Conservation (phyloP, 495 filamentous ascomycete genomes). For the Talaromyces ruber region DNA sequence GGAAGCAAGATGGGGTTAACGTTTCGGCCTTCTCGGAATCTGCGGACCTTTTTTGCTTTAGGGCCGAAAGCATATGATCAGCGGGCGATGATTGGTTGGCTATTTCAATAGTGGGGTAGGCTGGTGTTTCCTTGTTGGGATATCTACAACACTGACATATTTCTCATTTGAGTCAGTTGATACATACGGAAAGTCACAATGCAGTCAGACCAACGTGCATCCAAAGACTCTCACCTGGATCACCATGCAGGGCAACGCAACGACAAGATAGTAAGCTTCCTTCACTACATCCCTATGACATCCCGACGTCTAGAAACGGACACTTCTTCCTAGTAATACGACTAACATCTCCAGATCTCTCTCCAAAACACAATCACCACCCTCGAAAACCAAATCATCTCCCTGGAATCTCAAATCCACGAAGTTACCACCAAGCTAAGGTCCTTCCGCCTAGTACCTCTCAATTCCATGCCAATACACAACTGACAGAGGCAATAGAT, state of each 20-base stretch:
- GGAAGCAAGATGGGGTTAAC: neutral
- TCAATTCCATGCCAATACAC: neutral
- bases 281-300: neutral
- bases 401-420: constrained; percentile 23
- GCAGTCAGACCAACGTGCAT: neutral
- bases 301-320: neutral
- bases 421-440: constrained; percentile 23
- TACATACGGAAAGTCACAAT: neutral
- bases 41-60: neutral
- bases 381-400: constrained; percentile 23
- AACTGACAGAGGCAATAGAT: constrained; percentile 5
- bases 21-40: neutral
- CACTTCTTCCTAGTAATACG: neutral
- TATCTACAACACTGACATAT: neutral
- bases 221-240: neutral
- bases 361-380: constrained; percentile 25
- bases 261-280: neutral
- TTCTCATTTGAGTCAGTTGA: neutral
- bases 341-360: neutral
- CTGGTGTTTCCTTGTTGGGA: neutral
- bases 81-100: neutral
- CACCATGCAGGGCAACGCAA: neutral
- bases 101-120: neutral
- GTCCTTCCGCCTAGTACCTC: constrained; percentile 18
- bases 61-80: neutral